phyloP scores from a whole-genome alignment of 2,329 filamentous ascomycete species.

The Septoria petroselini region DNA sequence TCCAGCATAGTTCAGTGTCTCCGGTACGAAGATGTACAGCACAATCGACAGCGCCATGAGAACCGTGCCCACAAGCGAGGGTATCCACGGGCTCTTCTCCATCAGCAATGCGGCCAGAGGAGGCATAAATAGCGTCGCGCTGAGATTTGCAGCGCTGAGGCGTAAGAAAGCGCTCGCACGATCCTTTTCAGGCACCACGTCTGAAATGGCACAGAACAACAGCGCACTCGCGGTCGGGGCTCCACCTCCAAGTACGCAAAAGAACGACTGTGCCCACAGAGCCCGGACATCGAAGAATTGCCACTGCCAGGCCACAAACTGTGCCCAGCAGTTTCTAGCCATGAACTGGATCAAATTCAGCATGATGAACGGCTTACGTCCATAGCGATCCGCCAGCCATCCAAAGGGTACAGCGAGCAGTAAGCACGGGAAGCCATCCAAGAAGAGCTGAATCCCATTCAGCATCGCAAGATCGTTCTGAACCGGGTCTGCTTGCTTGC shows the following conservation, averaged over 20 bases:
- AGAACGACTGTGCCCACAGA: conserved; percentile 34
- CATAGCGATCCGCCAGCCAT: conserved; percentile 38
- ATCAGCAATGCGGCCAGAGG: conserved; percentile 38
- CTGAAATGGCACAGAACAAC: conserved; percentile 34
- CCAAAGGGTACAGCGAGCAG: conserved; percentile 38
- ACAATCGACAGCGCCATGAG: conserved; percentile 21
- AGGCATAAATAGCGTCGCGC: conserved; percentile 34
- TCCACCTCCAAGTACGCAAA: conserved; percentile 35
- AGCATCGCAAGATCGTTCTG: conserved; percentile 54
- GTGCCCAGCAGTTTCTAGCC: conserved; percentile 29
- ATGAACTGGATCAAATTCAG: conserved; percentile 31
- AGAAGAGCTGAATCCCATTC: conserved; percentile 47
- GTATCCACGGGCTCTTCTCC: conserved; percentile 37
- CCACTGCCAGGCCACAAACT: conserved; percentile 39
- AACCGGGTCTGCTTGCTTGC: conserved; percentile 51
- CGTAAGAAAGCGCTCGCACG: conserved; percentile 35
- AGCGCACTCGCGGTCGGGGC: conserved; percentile 30
- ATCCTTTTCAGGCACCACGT: conserved; percentile 32
- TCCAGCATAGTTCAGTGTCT: conserved; percentile 35
- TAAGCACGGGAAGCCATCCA: conserved; percentile 47
- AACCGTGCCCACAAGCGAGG: conserved; percentile 30
- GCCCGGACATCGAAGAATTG: conserved; percentile 35
- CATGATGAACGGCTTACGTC: conserved; percentile 36
- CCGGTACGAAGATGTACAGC: conserved; percentile 32
- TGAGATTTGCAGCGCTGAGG: conserved; percentile 32